Evolutionary conservation across 495 filamentous ascomycete genomes (phyloP), one percentile per base, ranked within the genome.

Genomic region (Pyronema omphalodes): DNA sequence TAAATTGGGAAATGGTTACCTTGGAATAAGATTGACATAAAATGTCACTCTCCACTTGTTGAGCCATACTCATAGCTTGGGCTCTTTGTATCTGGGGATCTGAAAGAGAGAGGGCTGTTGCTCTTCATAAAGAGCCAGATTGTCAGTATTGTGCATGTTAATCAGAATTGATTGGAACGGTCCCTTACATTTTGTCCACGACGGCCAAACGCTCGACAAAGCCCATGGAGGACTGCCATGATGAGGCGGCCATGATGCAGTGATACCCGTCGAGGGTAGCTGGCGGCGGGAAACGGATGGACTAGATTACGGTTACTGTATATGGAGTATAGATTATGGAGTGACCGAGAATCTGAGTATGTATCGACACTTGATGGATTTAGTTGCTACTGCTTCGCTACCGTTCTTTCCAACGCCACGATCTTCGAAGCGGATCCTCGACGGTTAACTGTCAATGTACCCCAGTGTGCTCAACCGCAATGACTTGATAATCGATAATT

Each of bases 141-240:
- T 19, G 23, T 47, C 23, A 14, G 23, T 17, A 1, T n/a, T 11
- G 9, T 19, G 23, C 9, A 19, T 47, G 17, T 11, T 9, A n/a
- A 19, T 7, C 23, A 19, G 17, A 47, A 19, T 19, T 17, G 9
- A 19, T 47, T 15, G 44, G 9, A 19, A 50, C 47, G 47, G 23
- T 29, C 23, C 23, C 55, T 2, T 66, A 67, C 43, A 66, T 66
- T 44, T 71, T 67, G 51, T 73, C 74, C 53, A 63, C 60, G 34
- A 61, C 56, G 35, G 59, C 17, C 34, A 63, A 53, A 33, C 60
- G 51, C 49, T 63, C 60, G 3, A 55, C 52, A 44, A 63, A 63
- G 23, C 52, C 53, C 11, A 63, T 18, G 8, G 52, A 14, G 3
- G 59, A 36, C 35, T 62, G 58, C 60, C 60, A 62, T 34, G 54